These are phyloP conservation scores for Calophaca sinica DNA, from an alignment of 306 rosid genomes.

Conservation along the genomic window DNA sequence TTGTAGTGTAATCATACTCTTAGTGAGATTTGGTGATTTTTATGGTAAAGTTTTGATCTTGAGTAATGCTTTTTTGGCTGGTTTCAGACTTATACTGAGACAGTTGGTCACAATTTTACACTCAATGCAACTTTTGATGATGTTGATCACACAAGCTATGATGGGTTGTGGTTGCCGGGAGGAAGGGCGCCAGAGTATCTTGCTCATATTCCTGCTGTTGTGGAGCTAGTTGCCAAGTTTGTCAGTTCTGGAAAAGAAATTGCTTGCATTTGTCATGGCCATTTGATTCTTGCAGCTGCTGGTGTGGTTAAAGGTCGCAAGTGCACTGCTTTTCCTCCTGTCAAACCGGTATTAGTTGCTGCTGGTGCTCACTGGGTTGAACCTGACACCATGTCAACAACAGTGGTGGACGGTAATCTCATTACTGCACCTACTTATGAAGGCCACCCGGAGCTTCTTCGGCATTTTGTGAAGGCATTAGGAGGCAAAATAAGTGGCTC, in stretches of 20 bases:
- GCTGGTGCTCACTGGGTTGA: slow-evolving; percentile 91
- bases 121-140: slow-evolving; percentile 90
- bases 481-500: slow-evolving; percentile 79
- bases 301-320: slow-evolving; percentile 66
- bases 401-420: slow-evolving; percentile 77
- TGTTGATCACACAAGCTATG: slow-evolving; percentile 61
- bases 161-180: slow-evolving; percentile 86
- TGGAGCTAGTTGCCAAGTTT: slow-evolving; percentile 63
- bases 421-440: slow-evolving; percentile 64
- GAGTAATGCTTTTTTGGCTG: slow-evolving; percentile 28
- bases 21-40: not conserved
- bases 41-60: slow-evolving; percentile 14
- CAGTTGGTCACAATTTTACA: slow-evolving; percentile 79
- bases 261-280: slow-evolving; percentile 83
- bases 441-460: slow-evolving; percentile 69
- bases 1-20: slow-evolving; percentile 22
- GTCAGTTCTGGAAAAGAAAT: slow-evolving; percentile 62
- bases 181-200: slow-evolving; percentile 97
- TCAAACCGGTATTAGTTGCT: slow-evolving; percentile 67
- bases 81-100: slow-evolving; percentile 70
- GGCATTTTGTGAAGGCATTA: slow-evolving; percentile 71
- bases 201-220: slow-evolving; percentile 60
- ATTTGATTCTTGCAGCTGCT: slow-evolving; percentile 89
- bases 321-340: slow-evolving; percentile 68
- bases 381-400: slow-evolving; percentile 62